phyloP scores from a whole-genome alignment of 129 eudicot species.

The Tanacetum coccineum region DNA sequence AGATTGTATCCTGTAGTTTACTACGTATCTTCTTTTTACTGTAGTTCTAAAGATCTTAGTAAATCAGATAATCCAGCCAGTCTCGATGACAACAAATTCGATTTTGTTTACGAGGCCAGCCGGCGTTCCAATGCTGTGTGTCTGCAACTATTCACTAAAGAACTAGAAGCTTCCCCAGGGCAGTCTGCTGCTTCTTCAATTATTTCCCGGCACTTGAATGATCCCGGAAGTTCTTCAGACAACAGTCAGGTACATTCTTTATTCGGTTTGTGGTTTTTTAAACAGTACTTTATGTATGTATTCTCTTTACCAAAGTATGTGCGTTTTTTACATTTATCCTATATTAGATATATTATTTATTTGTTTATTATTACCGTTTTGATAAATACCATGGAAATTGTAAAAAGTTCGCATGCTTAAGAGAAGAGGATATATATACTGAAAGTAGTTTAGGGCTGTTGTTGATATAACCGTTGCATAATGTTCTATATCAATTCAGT shows the following conservation, averaged over 20 bases:
- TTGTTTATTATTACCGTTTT: too few species aligned
- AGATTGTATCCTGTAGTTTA: conserved; percentile 20
- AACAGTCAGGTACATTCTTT: conserved; percentile 35
- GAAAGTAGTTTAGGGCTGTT: neutral
- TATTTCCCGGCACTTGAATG: conserved; percentile 62
- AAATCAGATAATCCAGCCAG: conserved; percentile 58
- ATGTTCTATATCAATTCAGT: conserved; percentile 35
- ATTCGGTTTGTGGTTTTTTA: conserved; percentile 12
- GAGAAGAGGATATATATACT: too few species aligned
- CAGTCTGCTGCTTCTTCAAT: conserved; percentile 90
- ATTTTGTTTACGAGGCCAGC: conserved; percentile 74
- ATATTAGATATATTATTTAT: too few species aligned
- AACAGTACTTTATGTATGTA: too few species aligned
- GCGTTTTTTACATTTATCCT: too few species aligned
- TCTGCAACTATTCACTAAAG: conserved; percentile 83
- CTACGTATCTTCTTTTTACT: conserved; percentile 21
- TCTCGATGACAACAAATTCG: conserved; percentile 67
- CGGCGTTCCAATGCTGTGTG: conserved; percentile 84
- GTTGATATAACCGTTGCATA: conserved; percentile 9
- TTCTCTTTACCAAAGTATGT: too few species aligned
- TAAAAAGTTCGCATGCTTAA: too few species aligned
- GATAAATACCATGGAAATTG: too few species aligned
- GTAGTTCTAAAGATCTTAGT: conserved; percentile 46
- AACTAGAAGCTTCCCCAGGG: conserved; percentile 77
- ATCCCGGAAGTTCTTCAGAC: conserved; percentile 42